Evolutionary conservation across 257 asterid genomes (phyloP), one percentile per base, ranked within the genome.

Genomic region (Lycium ferocissimum): DNA sequence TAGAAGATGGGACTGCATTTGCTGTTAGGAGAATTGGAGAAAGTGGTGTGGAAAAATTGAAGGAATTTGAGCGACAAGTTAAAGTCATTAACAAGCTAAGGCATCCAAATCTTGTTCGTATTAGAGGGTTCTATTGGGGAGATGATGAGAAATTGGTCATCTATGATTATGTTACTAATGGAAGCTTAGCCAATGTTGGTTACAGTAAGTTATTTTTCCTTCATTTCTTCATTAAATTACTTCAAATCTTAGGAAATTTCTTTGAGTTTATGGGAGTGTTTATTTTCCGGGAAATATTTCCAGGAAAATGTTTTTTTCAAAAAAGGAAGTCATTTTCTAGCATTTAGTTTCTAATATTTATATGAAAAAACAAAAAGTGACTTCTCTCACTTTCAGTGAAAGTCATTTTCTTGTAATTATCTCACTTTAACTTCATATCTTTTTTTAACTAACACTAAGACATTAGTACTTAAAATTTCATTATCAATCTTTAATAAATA

Each of bases 11-110:
- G 15, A 69, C 89, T 7, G 84, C 98, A 15, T 94, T 94, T 83
- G 97, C 97, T 2, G 99, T 96, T 7, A 89, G 98, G 87, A 89
- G 99, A 56, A 95, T 96, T 4, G 99, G 98, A 2, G 98, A 93
- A 49, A 86, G 91, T 56, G 93, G 94, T 0, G 92, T 89, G 10
- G 87, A 53, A 83, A 87, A 83, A 83, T 26, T 89, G 82, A 95
- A 94, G 91, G 98, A 93, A 4, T 93, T 96, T 75, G 96, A 92
- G 89, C 85, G 75, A 45, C 93, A 89, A n/a, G 90, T 95, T 13
- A 93, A 86, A 91, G 93, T 89, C 8, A 90, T 95, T 18, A 95
- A 96, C 12, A 96, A 93, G 75, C 45, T 96, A 69, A 89, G 92
- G 7, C 99, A 96, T 56, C 92, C 90, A 22, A 95, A 96, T 88